Base-by-base conservation (phyloP, 1,284 basidiomycete species). In the Chondrostereum purpureum region DNA sequence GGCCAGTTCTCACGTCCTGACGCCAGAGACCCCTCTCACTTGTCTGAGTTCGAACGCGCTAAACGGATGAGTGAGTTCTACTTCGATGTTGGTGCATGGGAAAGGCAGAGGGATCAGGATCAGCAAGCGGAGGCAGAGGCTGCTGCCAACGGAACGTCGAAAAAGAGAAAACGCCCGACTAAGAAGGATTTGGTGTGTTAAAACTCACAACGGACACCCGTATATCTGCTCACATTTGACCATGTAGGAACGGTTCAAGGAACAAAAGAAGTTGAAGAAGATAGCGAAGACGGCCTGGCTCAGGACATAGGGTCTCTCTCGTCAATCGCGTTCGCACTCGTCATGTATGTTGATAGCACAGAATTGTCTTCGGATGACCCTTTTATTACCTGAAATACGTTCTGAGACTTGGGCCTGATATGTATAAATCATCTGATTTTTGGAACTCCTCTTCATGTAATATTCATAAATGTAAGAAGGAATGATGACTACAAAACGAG, bases 31-130 rank as follows among this genome's bases (percentile, higher is more conserved):
- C 86, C 88, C 1, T 69, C 77, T 1, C 88, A 92, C 60, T 61
- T 93, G 39, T 85, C 82, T 27, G 91, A 93, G 62, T 89, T 80
- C 54, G 88, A 90, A 54, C 75, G 89, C 16, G 80, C 81, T 56
- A 87, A 88, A 60, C 74, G 91, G 43, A 92, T 92, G 84, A 89
- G 83, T 65, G 78, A 82, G 58, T 87, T 88, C 52, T 94, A 90
- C 64, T 94, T 93, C 55, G 91, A 94, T 57, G 83, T 90, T 21
- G 77, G 78, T 12, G 78, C 75, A 41, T 94, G 89, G 88, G 86
- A 92, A 64, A 56, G 74, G 48, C 77, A 91, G 40, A 72, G 84
- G 11, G 84, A 78, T 38, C 59, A 69, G 49, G 71, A 80, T 10
- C 73, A 76, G 56, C 68, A 65, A 19, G 71, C 72, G 53, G 71